Evolutionary conservation across 176 grass and related monocot species (phyloP).

Genomic region (Saccharum spontaneum): DNA sequence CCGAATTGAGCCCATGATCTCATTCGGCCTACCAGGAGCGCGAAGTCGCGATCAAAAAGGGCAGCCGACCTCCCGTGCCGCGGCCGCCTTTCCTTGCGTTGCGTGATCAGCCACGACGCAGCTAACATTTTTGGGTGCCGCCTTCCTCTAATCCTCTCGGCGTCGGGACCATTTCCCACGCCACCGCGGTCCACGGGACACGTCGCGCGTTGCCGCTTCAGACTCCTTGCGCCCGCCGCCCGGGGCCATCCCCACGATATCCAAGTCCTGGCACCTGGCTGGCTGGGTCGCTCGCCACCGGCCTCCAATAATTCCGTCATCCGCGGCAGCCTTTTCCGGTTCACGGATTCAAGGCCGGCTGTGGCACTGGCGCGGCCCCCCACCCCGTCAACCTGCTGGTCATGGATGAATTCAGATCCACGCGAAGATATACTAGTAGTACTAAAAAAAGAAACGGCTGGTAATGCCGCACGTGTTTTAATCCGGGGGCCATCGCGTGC

Average conservation of each 20-base stretch:
- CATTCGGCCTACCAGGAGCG: neutral
- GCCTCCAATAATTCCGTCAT: neutral
- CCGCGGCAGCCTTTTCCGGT: neutral
- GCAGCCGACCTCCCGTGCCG: no score
- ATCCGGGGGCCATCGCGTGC: neutral
- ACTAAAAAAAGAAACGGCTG: neutral
- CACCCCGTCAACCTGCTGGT: neutral
- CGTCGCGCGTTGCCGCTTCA: neutral
- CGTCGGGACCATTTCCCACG: neutral
- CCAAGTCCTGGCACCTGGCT: neutral
- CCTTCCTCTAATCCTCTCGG: neutral
- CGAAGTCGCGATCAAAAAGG: no score
- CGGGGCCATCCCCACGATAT: no score
- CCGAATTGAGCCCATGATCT: neutral
- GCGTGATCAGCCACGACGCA: neutral
- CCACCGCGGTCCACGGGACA: neutral
- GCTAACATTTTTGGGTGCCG: neutral
- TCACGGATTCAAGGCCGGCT: no score
- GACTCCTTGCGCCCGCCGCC: no score
- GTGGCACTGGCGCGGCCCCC: no score
- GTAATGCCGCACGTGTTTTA: neutral
- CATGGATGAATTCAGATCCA: constrained; percentile 13
- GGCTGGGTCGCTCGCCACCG: neutral
- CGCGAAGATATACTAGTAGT: neutral
- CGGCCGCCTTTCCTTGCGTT: no score